These are phyloP conservation scores for Geoglossum cookeanum DNA, from an alignment of 2,329 filamentous ascomycete species.

Conservation along the genomic window DNA sequence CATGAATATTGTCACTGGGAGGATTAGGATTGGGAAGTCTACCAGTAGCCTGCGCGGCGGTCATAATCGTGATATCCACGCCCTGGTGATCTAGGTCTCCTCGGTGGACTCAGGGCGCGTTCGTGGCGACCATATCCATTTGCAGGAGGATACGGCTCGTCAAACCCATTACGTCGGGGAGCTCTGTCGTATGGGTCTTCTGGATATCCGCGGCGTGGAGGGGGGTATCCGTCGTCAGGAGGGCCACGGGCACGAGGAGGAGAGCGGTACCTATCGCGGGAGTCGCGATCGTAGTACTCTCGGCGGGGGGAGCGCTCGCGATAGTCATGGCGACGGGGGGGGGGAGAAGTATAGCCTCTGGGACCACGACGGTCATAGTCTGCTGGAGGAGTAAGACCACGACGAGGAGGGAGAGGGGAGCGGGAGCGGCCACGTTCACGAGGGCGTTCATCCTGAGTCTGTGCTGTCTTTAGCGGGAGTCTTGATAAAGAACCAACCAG, in stretches of 20 bases:
- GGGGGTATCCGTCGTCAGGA: constrained; percentile 57
- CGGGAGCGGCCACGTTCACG: constrained; percentile 65
- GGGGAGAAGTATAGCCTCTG: constrained; percentile 71
- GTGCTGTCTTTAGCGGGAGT: constrained; percentile 15
- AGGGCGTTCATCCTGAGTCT: constrained; percentile 66
- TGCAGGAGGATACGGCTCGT: constrained; percentile 2
- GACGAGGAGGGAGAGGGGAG: constrained; percentile 46
- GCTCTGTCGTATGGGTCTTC: constrained; percentile 52
- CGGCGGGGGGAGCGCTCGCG: constrained; percentile 64
- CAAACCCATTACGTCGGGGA: constrained; percentile 35
- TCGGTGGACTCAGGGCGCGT: not conserved
- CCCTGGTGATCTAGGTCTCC: constrained; percentile 3
- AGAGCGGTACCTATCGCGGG: constrained; percentile 56
- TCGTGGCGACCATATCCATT: constrained; percentile 5
- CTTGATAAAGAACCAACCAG: constrained; percentile 12
- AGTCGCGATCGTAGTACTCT: constrained; percentile 68
- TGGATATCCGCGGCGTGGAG: constrained; percentile 44
- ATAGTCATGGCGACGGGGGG: constrained; percentile 62
- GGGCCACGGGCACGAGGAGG: constrained; percentile 54
- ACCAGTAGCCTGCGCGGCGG: constrained; percentile 4
- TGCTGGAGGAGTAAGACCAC: constrained; percentile 43
- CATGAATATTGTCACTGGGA: constrained; percentile 2
- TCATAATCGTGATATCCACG: constrained; percentile 5
- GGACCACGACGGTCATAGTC: constrained; percentile 74
- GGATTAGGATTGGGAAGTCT: not conserved